Percentiles rank a stretch among this genome's conserved stretches.
Conservation (phyloP, 305 asterid species). For the Solanum hybrid region DNA sequence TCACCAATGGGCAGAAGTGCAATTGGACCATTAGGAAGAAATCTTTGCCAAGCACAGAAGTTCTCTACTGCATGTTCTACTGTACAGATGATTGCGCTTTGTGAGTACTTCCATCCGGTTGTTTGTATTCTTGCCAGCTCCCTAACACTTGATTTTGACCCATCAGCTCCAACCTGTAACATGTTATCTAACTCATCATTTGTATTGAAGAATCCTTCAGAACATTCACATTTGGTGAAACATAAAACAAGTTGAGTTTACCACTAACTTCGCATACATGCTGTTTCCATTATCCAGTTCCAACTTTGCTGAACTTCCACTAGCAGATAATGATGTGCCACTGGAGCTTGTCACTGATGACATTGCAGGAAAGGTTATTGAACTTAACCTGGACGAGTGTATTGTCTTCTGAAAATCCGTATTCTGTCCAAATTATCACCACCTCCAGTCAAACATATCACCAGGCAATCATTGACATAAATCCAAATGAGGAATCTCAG, state of each 20-base stretch:
- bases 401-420: constrained; percentile 45
- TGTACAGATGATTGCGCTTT: constrained; percentile 81
- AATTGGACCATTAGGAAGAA: constrained; percentile 80
- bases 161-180: constrained; percentile 88
- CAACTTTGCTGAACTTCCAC: constrained; percentile 54
- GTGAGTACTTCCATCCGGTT: constrained; percentile 90
- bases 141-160: constrained; percentile 85
- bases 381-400: constrained; percentile 61
- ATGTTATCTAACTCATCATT: constrained; percentile 2
- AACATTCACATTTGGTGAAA: constrained; percentile 1
- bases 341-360: constrained; percentile 23
- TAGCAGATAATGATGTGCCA: constrained; percentile 22
- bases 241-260: constrained; percentile 18
- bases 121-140: constrained; percentile 78
- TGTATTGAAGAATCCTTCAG: background rate
- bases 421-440: constrained; percentile 34
- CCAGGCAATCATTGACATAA: background rate
- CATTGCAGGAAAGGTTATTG: constrained; percentile 42
- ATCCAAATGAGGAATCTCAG: background rate
- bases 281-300: constrained; percentile 65
- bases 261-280: constrained; percentile 81
- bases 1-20: constrained; percentile 89
- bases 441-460: background rate
- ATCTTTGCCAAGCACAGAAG: constrained; percentile 87
- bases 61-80: constrained; percentile 60